Base-by-base conservation (phyloP, 768 basidiomycete species). In the Suillus discolor region DNA sequence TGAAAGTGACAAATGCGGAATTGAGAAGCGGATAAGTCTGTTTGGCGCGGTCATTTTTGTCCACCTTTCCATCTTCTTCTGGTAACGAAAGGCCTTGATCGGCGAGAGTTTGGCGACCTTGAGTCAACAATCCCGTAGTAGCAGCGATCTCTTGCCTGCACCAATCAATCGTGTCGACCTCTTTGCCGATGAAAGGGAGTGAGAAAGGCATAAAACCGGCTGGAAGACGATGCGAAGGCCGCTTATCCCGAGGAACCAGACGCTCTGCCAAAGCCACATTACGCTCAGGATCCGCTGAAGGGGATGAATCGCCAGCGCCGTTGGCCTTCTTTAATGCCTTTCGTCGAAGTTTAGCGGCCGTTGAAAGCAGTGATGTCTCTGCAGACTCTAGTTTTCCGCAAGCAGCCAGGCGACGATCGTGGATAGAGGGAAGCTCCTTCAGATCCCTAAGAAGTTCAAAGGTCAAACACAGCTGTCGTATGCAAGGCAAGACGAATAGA, bases 81-180 rank as follows among this genome's bases (percentile, higher is more conserved):
- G 81, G 66, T n/a, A 39, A 13, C 12, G 71, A 23, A 6, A 60
- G 42, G 54, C 62, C 34, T 64, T 78, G 63, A 1, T 68, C 60
- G 42, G 69, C 62, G 18, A 73, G 60, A 28, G 66, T 70, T 41
- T 72, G 72, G 16, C 87, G 81, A 28, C 81, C 87, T 66, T 82
- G 81, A 3, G 86, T 84, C 54, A 94, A 78, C 4, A 86, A 70
- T 23, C 72, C 72, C 20, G 82, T 86, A 64, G 88, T 87, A 1
- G 80, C 71, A 2, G 78, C 76, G 64, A 97, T 93, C 78, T 96
- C 91, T 23, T 84, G 80, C 38, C 92, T 82, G 23, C 89, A 87
- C 95, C 96, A 97, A 2, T 95, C 89, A 73, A 99, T 95, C 3
- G 92, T 87, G 79, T 99, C 97, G 18, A 98, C 96, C 76, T 97